A percentile compares a stretch with the other conserved stretches of the same genome.
phyloP scores from a whole-genome alignment of 768 basidiomycete genomes.

The Russula foetens region DNA sequence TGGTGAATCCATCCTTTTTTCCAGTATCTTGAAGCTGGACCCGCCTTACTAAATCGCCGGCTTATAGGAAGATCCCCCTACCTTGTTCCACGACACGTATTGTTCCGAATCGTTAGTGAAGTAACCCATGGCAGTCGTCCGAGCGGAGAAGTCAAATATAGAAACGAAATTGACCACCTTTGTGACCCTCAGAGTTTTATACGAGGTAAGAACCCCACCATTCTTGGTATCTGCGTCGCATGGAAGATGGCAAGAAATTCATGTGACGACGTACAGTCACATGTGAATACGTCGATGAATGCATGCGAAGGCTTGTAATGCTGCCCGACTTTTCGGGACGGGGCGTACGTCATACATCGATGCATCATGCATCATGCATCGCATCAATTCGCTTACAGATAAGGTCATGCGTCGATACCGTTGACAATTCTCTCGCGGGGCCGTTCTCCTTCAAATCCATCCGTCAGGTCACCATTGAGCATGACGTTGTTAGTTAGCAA shows the following conservation, averaged over 20 bases:
- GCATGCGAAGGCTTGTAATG: background rate
- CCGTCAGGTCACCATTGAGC: too few species aligned
- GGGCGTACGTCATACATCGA: too few species aligned
- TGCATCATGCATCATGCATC: too few species aligned
- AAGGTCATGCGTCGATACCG: too few species aligned
- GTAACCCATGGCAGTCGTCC: constrained; percentile 1
- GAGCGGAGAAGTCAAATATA: background rate
- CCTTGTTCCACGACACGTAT: constrained; percentile 6
- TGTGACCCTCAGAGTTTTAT: background rate
- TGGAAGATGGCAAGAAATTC: background rate
- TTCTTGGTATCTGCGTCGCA: background rate
- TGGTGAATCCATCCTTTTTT: constrained; percentile 3
- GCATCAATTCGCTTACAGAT: too few species aligned
- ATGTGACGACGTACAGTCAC: background rate
- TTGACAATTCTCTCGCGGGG: too few species aligned
- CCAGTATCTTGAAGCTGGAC: background rate
- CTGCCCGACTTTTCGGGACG: too few species aligned
- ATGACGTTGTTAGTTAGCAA: too few species aligned
- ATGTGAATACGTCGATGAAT: background rate
- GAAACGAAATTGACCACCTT: background rate
- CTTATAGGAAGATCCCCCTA: background rate
- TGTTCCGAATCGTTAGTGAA: constrained; percentile 7
- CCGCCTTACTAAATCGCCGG: background rate
- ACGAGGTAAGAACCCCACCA: background rate
- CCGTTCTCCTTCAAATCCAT: too few species aligned